Conservation (phyloP, 2,329 filamentous ascomycete genomes). For the Dactylellina cionopaga region DNA sequence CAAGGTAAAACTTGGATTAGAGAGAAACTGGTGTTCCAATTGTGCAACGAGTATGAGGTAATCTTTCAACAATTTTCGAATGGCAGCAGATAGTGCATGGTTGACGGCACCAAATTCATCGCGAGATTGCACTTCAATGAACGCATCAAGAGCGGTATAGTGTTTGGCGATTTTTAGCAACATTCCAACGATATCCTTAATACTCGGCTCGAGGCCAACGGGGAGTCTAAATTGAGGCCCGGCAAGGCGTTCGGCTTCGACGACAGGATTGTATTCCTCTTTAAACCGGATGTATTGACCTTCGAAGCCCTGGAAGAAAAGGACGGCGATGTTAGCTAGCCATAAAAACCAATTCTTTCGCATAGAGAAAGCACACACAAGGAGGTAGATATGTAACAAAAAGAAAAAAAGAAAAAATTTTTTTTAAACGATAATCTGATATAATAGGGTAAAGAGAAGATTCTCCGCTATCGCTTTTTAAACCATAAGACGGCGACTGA, state of each 20-base stretch:
- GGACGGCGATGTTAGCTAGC: no score
- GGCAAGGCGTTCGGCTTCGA: conserved; percentile 85
- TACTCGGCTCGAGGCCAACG: conserved; percentile 85
- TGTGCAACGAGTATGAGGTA: conserved; percentile 93
- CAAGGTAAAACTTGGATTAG: conserved; percentile 86
- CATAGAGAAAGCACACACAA: no score
- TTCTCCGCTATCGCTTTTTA: background rate
- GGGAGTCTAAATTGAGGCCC: conserved; percentile 84
- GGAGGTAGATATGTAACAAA: no score
- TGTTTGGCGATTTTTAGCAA: conserved; percentile 96
- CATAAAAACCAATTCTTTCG: no score
- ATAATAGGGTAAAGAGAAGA: background rate
- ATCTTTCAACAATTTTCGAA: conserved; percentile 89
- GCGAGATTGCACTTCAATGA: conserved; percentile 91
- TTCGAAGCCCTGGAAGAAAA: conserved; percentile 82
- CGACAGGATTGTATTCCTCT: conserved; percentile 80
- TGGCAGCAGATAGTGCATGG: conserved; percentile 93
- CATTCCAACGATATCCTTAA: conserved; percentile 84
- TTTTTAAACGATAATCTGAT: no score
- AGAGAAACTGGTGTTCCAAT: conserved; percentile 90
- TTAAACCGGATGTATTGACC: conserved; percentile 94
- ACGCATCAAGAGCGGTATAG: conserved; percentile 88
- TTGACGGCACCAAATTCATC: conserved; percentile 95
- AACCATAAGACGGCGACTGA: background rate
- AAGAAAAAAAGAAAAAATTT: no score